Conservation (phyloP, 2,329 filamentous ascomycete genomes). For the Davidsoniella virescens region DNA sequence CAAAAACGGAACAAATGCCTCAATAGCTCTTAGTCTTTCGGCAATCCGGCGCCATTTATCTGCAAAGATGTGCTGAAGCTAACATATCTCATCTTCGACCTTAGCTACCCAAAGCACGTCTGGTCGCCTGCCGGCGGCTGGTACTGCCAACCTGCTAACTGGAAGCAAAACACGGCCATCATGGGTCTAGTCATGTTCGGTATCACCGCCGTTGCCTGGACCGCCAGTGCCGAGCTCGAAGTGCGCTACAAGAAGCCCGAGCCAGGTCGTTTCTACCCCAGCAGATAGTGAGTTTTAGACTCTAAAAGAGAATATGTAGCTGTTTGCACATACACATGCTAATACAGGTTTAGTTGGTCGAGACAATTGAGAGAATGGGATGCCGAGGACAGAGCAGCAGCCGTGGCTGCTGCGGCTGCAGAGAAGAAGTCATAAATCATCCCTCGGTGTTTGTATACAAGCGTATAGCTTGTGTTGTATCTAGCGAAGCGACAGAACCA, state of each 20-base stretch:
- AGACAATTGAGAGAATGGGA: conserved; percentile 30
- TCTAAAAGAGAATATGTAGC: background rate
- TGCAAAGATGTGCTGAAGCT: conserved; percentile 4
- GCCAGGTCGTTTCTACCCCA: conserved; percentile 63
- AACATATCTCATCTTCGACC: conserved; percentile 13
- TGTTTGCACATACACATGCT: background rate
- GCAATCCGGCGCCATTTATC: background rate
- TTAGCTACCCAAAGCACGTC: conserved; percentile 93
- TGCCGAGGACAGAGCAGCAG: conserved; percentile 25
- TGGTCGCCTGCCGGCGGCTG: conserved; percentile 97
- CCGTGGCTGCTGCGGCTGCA: conserved; percentile 18
- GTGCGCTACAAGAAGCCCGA: conserved; percentile 60
- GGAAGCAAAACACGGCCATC: conserved; percentile 78
- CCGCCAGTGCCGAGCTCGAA: conserved; percentile 58
- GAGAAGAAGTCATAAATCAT: conserved; percentile 15
- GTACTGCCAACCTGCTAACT: conserved; percentile 91
- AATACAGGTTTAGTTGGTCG: conserved; percentile 24
- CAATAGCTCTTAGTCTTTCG: background rate
- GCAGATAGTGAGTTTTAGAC: conserved; percentile 53
- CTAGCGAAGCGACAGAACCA: no score
- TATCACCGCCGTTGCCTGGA: conserved; percentile 52
- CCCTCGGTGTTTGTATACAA: no score
- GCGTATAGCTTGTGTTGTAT: no score
- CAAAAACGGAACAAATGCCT: background rate
- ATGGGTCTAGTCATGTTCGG: conserved; percentile 53